A percentile compares a stretch with the other conserved stretches of the same genome.
Evolutionary conservation across 2,329 filamentous ascomycete species (phyloP).

Genomic region (Fusarium clavum): DNA sequence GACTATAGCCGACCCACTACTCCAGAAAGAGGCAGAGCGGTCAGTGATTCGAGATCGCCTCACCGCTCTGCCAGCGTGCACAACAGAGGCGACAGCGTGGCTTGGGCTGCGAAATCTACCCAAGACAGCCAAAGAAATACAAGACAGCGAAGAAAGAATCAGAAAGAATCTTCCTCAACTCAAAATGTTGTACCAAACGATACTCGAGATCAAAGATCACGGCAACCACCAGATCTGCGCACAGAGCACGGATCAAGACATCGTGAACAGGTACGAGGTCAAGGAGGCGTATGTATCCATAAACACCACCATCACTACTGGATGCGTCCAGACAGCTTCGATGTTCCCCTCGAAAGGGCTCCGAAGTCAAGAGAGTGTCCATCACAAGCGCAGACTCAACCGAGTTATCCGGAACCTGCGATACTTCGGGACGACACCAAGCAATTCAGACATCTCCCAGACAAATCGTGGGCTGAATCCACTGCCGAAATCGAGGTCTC

Average conservation of each 20-base stretch:
- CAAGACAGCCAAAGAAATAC: slow-evolving; percentile 26
- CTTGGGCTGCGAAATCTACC: not conserved
- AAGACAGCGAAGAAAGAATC: slow-evolving; percentile 27
- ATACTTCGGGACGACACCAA: slow-evolving; percentile 26
- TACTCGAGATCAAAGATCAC: slow-evolving; percentile 9
- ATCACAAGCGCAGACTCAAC: slow-evolving; percentile 24
- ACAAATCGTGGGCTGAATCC: slow-evolving; percentile 42
- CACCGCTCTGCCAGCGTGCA: slow-evolving; percentile 1
- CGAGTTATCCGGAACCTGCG: slow-evolving; percentile 42
- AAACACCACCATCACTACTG: slow-evolving; percentile 74
- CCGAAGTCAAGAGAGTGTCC: not conserved
- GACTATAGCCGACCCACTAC: slow-evolving; percentile 4
- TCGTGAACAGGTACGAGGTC: slow-evolving; percentile 38
- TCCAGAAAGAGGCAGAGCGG: slow-evolving; percentile 9
- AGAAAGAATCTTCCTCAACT: slow-evolving; percentile 11
- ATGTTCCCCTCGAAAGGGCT: slow-evolving; percentile 23
- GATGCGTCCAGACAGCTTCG: slow-evolving; percentile 53
- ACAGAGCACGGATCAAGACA: slow-evolving; percentile 39
- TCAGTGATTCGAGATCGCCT: slow-evolving; percentile 7
- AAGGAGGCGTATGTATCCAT: slow-evolving; percentile 60
- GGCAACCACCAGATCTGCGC: slow-evolving; percentile 35
- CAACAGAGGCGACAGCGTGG: slow-evolving; percentile 1
- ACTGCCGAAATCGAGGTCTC: slow-evolving; percentile 42
- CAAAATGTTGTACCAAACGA: slow-evolving; percentile 20
- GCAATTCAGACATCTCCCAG: slow-evolving; percentile 35